Conservation (phyloP, 345 rosid species). For the Ceriops decandra region DNA sequence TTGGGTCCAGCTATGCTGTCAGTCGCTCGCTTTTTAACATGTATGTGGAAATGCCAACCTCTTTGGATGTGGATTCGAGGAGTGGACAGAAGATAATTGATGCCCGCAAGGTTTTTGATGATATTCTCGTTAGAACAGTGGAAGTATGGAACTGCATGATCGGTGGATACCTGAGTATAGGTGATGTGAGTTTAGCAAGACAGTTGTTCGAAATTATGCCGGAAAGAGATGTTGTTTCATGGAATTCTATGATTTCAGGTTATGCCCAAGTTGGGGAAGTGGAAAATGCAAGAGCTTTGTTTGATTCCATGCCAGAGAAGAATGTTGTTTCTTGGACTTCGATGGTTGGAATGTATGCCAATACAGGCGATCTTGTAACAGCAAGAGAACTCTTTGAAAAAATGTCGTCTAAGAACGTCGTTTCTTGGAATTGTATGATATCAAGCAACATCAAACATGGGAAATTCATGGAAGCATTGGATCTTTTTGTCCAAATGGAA, state of each 20-base stretch:
- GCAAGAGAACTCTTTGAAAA: slow-evolving; percentile 20
- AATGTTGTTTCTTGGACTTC: slow-evolving; percentile 45
- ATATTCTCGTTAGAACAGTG: slow-evolving; percentile 23
- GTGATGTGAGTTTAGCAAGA: slow-evolving; percentile 32
- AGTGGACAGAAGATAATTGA: neutral
- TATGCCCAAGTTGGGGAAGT: slow-evolving; percentile 35
- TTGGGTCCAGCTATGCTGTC: slow-evolving; percentile 21
- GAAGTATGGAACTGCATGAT: slow-evolving; percentile 35
- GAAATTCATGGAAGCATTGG: slow-evolving; percentile 23
- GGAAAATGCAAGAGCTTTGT: slow-evolving; percentile 30
- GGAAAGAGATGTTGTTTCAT: slow-evolving; percentile 35
- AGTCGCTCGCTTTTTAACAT: slow-evolving; percentile 22
- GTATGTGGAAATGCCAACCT: slow-evolving; percentile 16
- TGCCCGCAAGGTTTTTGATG: slow-evolving; percentile 38
- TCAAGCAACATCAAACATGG: slow-evolving; percentile 22
- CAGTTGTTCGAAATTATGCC: slow-evolving; percentile 39
- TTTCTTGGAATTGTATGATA: slow-evolving; percentile 39
- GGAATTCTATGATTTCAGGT: slow-evolving; percentile 41
- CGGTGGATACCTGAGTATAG: slow-evolving; percentile 7
- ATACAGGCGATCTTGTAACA: slow-evolving; percentile 14
- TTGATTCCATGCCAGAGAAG: slow-evolving; percentile 28
- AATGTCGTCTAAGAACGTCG: slow-evolving; percentile 35
- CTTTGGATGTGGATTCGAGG: neutral
- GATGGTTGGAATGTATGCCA: slow-evolving; percentile 33
- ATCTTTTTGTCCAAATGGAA: slow-evolving; percentile 28